These are phyloP conservation scores for Buddleja alternifolia DNA, from an alignment of 257 asterid genomes.

Conservation along the genomic window DNA sequence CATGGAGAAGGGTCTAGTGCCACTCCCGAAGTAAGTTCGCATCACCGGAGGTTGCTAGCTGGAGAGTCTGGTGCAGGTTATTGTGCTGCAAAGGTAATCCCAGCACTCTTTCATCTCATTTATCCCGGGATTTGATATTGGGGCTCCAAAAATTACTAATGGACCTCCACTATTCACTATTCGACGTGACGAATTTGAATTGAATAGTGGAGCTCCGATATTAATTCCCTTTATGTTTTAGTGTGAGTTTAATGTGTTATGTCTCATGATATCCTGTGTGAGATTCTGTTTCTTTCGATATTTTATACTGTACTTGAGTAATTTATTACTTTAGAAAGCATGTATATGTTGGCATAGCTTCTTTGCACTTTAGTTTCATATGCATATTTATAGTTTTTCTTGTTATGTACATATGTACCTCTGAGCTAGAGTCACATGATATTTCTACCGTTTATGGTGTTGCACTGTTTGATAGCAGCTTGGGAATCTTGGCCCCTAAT, in stretches of 20 bases:
- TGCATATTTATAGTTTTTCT: slow-evolving; percentile 14
- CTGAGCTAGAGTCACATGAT: background rate
- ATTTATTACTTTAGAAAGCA: slow-evolving; percentile 6
- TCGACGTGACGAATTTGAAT: too few relatives aligned
- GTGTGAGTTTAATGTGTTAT: background rate
- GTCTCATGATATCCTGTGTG: background rate
- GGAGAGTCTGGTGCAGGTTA: slow-evolving; percentile 46
- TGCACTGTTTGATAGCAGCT: slow-evolving; percentile 4
- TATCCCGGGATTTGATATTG: too few relatives aligned
- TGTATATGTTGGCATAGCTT: background rate
- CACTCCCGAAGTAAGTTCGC: slow-evolving; percentile 33
- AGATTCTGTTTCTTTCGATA: background rate
- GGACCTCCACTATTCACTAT: too few relatives aligned
- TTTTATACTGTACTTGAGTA: background rate
- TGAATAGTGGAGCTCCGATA: too few relatives aligned
- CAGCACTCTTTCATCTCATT: background rate
- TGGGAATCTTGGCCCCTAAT: slow-evolving; percentile 19
- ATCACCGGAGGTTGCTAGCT: slow-evolving; percentile 58
- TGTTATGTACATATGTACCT: slow-evolving; percentile 17
- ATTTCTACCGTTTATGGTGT: slow-evolving; percentile 4
- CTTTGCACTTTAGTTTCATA: background rate
- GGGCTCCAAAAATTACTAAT: too few relatives aligned
- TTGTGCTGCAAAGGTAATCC: slow-evolving; percentile 61
- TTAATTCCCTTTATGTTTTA: background rate
- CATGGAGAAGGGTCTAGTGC: slow-evolving; percentile 30